Percentiles rank a stretch among this genome's conserved stretches.
Evolutionary conservation across 352 stramenopile genomes (phyloP).

Genomic region (Globisporangium cylindrosporum): DNA sequence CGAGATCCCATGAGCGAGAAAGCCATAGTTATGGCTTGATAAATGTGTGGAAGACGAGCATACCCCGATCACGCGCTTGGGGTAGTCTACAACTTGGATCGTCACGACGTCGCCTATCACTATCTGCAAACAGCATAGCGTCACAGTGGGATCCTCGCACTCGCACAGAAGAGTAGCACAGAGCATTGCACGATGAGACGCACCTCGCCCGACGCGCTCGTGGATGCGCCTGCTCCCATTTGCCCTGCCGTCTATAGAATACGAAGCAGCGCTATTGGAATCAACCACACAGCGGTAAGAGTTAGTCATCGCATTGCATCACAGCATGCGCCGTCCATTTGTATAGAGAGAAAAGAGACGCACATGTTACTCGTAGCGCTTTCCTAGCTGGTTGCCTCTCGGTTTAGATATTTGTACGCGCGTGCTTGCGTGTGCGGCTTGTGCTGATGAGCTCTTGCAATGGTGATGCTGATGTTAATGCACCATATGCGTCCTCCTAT

Average conservation of each 20-base stretch:
- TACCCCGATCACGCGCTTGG: slow-evolving; percentile 57
- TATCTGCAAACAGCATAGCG: slow-evolving; percentile 28
- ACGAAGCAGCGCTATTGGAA: not conserved
- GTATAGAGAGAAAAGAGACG: not conserved
- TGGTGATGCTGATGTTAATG: not conserved
- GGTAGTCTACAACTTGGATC: slow-evolving; percentile 39
- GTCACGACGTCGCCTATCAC: slow-evolving; percentile 62
- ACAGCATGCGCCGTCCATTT: not conserved
- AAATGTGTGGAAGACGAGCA: slow-evolving; percentile 4
- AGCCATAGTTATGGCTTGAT: not conserved
- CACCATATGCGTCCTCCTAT: not conserved
- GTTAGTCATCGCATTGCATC: not conserved
- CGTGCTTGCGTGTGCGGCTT: slow-evolving; percentile 6
- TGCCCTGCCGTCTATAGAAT: slow-evolving; percentile 5
- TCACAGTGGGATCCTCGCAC: not conserved
- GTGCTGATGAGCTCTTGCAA: not conserved
- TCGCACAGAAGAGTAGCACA: not conserved
- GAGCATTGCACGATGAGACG: not conserved
- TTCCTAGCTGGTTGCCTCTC: not conserved
- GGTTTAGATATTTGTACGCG: not conserved
- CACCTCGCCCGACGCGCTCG: slow-evolving; percentile 31
- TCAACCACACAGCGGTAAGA: not conserved
- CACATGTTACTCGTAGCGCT: not conserved
- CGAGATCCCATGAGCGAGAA: not conserved
- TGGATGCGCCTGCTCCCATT: slow-evolving; percentile 40